These are phyloP conservation scores for Pythium brachiatum DNA, from an alignment of 352 stramenopile genomes.

Conservation along the genomic window DNA sequence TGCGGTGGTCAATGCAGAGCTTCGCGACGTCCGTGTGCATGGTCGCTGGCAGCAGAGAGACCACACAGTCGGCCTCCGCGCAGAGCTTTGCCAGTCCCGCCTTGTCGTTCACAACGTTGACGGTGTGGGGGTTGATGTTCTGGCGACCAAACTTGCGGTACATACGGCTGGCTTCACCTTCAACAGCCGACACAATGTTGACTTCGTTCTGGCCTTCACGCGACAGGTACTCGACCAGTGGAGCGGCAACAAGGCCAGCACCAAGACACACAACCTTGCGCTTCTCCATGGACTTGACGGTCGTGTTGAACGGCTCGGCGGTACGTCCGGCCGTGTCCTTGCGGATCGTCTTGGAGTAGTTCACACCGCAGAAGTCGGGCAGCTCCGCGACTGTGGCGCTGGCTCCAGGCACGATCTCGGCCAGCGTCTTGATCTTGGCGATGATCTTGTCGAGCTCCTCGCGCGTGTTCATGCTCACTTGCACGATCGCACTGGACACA, in stretches of 20 bases:
- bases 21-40: constrained; percentile 93
- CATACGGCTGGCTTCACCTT: constrained; percentile 70
- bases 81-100: constrained; percentile 60
- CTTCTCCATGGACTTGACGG: constrained; percentile 56
- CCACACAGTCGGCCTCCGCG: constrained; percentile 89
- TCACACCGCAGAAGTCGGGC: constrained; percentile 68
- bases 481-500: constrained; percentile 75
- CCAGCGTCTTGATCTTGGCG: constrained; percentile 80
- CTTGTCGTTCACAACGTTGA: constrained; percentile 75
- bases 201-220: constrained; percentile 69
- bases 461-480: constrained; percentile 73
- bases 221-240: constrained; percentile 86
- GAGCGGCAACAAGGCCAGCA: constrained; percentile 76
- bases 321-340: constrained; percentile 56
- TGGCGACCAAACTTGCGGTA: constrained; percentile 60
- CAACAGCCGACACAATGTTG: constrained; percentile 68
- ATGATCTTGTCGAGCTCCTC: constrained; percentile 84
- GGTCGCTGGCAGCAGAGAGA: constrained; percentile 91
- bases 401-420: constrained; percentile 79
- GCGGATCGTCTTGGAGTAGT: constrained; percentile 72
- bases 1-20: constrained; percentile 83
- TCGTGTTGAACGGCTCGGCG: constrained; percentile 21
- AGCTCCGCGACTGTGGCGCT: constrained; percentile 84
- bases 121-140: constrained; percentile 67
- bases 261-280: constrained; percentile 88